Evolutionary conservation across 352 stramenopile genomes (phyloP), one percentile per base, ranked within the genome.

Genomic region (Pythium phragmitis): DNA sequence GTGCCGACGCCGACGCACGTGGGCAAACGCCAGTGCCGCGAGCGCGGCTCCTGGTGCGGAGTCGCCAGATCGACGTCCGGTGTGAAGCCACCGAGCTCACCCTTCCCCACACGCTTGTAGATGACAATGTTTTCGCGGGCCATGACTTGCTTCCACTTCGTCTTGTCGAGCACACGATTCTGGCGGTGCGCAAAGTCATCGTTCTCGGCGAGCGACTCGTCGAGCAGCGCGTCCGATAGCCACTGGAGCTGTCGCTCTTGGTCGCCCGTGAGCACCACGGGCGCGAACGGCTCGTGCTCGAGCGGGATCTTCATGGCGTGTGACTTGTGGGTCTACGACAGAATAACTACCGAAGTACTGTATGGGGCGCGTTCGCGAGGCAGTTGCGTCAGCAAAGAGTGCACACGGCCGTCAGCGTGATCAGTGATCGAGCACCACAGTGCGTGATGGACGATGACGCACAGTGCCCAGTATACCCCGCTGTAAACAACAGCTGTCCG

Each of bases 81-180:
- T 41, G 55, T 53, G 28, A 2, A 53, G 23, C 55, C 55, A 16
- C 55, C 55, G 16, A 53, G 13, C 16, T 61, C 55, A 42, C 55
- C 55, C 16, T 42, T 30, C 26, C 42, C 43, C 5, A 42, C 17
- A 19, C 47, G 45, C 45, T 63, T 63, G 68, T 76, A 84, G 12
- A 84, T 71, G 3, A 65, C 67, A 19, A 87, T 55, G 52, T 79
- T 79, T 34, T 80, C 76, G 28, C 72, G 69, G 9, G 55, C 42
- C 30, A 51, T 66, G 42, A 66, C 59, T 3, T 51, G 49, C 51
- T 66, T 66, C 59, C 55, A 62, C 0, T 34, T 53, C 28, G 8
- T 12, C 7, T 52, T 51, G 55, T 62, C 55, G 4, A 62, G 16
- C 28, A n/a, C 34, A n/a, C 57, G 57, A 13, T 33, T 34, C 19